Evolutionary conservation across 2,329 filamentous ascomycete species (phyloP), one percentile per base, ranked within the genome.

Genomic region (Cladobotryum protrusum): DNA sequence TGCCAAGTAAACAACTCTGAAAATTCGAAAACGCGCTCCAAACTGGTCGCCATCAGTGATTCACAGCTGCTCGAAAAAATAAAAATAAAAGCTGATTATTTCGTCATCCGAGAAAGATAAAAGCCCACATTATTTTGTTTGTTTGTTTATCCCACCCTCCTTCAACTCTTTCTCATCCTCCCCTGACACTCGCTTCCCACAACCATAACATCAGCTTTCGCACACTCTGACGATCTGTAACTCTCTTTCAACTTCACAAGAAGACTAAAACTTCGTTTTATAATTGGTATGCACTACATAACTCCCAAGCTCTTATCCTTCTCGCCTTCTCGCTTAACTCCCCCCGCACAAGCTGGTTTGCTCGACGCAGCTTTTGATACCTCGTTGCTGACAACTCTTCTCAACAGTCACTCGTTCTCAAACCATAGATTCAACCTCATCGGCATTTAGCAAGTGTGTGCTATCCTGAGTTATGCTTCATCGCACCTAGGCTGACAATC

Each of bases 401-500:
- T 29, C 24, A 29, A 29, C 24, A 29, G 37, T 47, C 45, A 47
- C 49, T 48, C 49, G 41, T 47, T 51, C 39, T 19, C 36, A 18
- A 15, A 24, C 36, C 20, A 15, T 17, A 36, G 17, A 29, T 37
- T 40, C 11, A 29, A 29, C 24, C 11, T 8, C 6, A 29, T 29
- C 24, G 11, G 24, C 24, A 8, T 29, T 29, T 8, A 29, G 29
- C 34, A 43, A 47, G 47, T 40, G 33, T 35, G 40, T 32, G 29
- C 3, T 29, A 8, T 2, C 24, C 24, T 9, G 11, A 8, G 24
- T n/a, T 9, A 29, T 8, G 6, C 24, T 29, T 14, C 14, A 19
- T 18, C 33, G 5, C 15, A 2, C n/a, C 24, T 32, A 14, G 18
- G 24, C 56, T 63, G 46, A 64, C 43, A 42, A 9, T 29, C n/a